These are phyloP conservation scores for Cyclotella sp. DNA, from an alignment of 108 stramenopile genomes.

Conservation along the genomic window DNA sequence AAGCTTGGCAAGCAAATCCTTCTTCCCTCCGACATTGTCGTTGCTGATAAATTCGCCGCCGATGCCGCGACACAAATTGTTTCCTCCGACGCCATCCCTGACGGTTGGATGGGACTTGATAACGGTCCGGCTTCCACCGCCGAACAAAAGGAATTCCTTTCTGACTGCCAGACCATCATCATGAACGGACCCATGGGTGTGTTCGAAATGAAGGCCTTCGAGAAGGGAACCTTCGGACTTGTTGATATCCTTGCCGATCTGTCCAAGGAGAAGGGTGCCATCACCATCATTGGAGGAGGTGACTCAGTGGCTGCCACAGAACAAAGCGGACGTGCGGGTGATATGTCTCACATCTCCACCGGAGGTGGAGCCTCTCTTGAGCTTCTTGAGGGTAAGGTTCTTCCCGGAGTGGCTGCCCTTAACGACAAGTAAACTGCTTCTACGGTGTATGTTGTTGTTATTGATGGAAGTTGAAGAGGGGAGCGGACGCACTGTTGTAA, in stretches of 20 bases:
- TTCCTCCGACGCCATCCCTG: conserved; percentile 90
- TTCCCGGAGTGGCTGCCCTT: conserved; percentile 98
- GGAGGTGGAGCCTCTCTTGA: conserved; percentile 99
- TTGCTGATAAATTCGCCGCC: conserved; percentile 91
- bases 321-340: conserved; percentile 90
- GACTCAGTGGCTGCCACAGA: conserved; percentile 99
- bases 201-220: conserved; percentile 97
- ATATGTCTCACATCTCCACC: conserved; percentile 98
- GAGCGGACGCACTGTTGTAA: no score
- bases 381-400: conserved; percentile 98
- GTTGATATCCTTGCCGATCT: conserved; percentile 96
- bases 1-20: conserved; percentile 93
- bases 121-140: conserved; percentile 93
- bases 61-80: conserved; percentile 93
- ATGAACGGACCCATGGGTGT: conserved; percentile 99
- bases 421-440: conserved; percentile 78
- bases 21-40: conserved; percentile 94
- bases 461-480: no score
- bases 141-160: conserved; percentile 89
- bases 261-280: conserved; percentile 91
- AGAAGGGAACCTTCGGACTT: conserved; percentile 92
- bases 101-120: conserved; percentile 99
- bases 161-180: conserved; percentile 94
- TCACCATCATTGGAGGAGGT: conserved; percentile 99
- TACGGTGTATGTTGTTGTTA: background rate